Conservation (phyloP, 345 rosid genomes). For the Euphorbia peplus region DNA sequence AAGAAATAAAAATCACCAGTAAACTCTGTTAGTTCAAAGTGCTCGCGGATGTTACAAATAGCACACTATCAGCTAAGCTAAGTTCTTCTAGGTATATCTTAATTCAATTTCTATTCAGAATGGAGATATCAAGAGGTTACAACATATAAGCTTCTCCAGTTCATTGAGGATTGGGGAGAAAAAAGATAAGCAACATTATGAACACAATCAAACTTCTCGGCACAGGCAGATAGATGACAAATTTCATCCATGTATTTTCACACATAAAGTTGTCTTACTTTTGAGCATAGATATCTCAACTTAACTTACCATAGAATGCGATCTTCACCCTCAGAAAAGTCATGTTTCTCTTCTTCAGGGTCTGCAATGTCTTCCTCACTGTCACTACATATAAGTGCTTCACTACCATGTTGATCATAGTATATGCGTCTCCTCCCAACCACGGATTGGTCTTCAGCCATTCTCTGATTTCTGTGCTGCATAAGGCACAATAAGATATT, state of each 20-base stretch:
- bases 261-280: neutral
- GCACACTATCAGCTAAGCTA: neutral
- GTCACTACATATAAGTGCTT: constrained; percentile 91
- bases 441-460: constrained; percentile 98
- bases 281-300: constrained; percentile 4
- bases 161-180: neutral
- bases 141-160: neutral
- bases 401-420: constrained; percentile 91
- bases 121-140: neutral
- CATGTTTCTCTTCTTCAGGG: constrained; percentile 78
- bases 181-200: neutral
- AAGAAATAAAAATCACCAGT: neutral
- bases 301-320: constrained; percentile 65
- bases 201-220: neutral
- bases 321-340: constrained; percentile 83
- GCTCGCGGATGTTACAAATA: neutral
- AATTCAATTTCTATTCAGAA: neutral
- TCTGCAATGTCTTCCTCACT: constrained; percentile 86
- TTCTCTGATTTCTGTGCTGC: constrained; percentile 91
- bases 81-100: neutral
- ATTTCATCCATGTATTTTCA: neutral
- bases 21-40: neutral
- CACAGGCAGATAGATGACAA: constrained; percentile 1
- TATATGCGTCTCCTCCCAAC: constrained; percentile 98
- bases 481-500: constrained; percentile 37